These are phyloP conservation scores for Avena eriantha DNA, from an alignment of 176 grass and related monocot genomes.

Conservation along the genomic window DNA sequence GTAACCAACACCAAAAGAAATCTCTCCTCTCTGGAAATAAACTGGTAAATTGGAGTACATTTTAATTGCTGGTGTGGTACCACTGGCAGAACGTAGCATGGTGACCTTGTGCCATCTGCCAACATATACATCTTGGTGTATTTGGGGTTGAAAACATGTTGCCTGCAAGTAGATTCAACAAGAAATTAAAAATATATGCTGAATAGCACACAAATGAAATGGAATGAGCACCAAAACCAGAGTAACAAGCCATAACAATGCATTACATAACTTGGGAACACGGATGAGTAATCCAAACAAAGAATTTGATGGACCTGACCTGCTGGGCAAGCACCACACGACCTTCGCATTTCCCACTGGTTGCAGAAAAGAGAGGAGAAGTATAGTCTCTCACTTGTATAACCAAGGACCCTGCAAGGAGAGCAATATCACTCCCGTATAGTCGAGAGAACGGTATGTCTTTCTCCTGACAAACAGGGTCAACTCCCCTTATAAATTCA, in stretches of 20 bases:
- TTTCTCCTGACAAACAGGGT: constrained; percentile 76
- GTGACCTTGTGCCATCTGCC: constrained; percentile 91
- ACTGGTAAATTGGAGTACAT: constrained; percentile 97
- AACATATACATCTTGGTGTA: constrained; percentile 92
- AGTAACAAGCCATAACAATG: background rate
- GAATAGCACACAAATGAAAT: background rate
- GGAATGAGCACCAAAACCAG: background rate
- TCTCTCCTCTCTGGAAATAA: constrained; percentile 90
- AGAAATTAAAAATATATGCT: constrained; percentile 24
- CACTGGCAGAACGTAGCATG: constrained; percentile 97
- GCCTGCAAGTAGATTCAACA: constrained; percentile 59
- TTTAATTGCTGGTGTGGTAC: constrained; percentile 96
- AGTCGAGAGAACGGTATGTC: constrained; percentile 93
- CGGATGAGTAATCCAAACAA: background rate
- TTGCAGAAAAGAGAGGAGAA: constrained; percentile 81
- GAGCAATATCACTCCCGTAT: constrained; percentile 91
- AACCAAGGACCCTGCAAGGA: constrained; percentile 80
- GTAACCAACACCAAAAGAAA: constrained; percentile 99
- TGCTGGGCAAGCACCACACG: constrained; percentile 96
- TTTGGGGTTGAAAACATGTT: constrained; percentile 99
- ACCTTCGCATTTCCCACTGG: constrained; percentile 78
- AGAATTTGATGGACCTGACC: constrained; percentile 52
- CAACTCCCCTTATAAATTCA: constrained; percentile 86
- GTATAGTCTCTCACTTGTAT: constrained; percentile 96
- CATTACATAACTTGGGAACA: constrained; percentile 24